These are phyloP conservation scores for Nematocida major DNA, from an alignment of 371 early-diverging fungal species.

Conservation along the genomic window DNA sequence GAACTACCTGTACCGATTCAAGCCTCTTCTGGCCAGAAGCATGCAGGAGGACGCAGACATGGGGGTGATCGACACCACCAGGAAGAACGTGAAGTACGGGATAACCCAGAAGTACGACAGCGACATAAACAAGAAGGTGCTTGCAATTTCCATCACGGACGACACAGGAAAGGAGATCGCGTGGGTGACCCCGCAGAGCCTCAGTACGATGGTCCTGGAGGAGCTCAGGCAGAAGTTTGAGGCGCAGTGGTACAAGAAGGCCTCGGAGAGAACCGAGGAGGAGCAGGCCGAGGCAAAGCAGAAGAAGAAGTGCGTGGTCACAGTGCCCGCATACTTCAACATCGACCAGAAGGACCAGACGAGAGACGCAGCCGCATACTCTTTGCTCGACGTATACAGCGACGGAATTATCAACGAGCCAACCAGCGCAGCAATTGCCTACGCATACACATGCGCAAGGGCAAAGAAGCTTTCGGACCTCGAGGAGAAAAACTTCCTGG, in stretches of 20 bases:
- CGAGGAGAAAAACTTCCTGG: conserved; percentile 71
- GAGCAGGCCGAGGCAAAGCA: conserved; percentile 70
- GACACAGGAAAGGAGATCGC: conserved; percentile 2
- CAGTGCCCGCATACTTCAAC: conserved; percentile 66
- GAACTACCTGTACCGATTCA: conserved; percentile 44
- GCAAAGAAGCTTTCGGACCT: conserved; percentile 62
- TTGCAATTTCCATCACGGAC: conserved; percentile 29
- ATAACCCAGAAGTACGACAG: not conserved
- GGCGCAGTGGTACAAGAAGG: conserved; percentile 18
- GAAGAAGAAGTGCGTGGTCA: conserved; percentile 72
- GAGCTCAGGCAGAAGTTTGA: conserved; percentile 13
- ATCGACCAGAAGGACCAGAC: conserved; percentile 64
- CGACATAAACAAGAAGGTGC: not conserved
- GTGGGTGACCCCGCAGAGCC: conserved; percentile 45
- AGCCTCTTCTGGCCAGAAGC: conserved; percentile 47
- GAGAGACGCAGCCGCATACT: conserved; percentile 60
- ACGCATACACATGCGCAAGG: conserved; percentile 69
- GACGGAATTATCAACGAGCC: conserved; percentile 69
- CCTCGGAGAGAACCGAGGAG: conserved; percentile 45
- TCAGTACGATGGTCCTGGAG: conserved; percentile 52
- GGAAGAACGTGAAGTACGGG: conserved; percentile 30
- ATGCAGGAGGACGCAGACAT: not conserved
- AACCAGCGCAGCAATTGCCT: conserved; percentile 90
- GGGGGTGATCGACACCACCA: conserved; percentile 27
- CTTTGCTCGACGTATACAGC: conserved; percentile 51